Conservation (phyloP, 192 early-diverging fungal genomes). For the Coemansia sp. region DNA sequence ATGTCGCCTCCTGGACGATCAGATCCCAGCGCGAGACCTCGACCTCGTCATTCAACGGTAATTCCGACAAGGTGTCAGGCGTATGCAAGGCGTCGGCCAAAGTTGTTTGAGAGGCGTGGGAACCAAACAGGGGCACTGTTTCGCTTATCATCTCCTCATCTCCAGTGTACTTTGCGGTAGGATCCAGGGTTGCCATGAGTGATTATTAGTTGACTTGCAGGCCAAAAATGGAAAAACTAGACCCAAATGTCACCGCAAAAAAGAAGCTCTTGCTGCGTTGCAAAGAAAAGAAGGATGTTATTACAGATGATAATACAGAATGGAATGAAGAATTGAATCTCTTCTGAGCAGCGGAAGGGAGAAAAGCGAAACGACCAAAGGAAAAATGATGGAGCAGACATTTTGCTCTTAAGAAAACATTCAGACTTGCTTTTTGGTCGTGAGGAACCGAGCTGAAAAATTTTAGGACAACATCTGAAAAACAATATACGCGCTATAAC, state of each 20-base stretch:
- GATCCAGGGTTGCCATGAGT: neutral
- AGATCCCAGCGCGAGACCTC: constrained; percentile 14
- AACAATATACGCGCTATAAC: neutral
- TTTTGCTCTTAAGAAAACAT: neutral
- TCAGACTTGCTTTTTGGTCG: no score
- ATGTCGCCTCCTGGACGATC: constrained; percentile 35
- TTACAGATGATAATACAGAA: neutral
- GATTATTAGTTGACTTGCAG: neutral
- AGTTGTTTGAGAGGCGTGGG: constrained; percentile 33
- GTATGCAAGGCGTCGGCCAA: constrained; percentile 11
- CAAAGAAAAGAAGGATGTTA: neutral
- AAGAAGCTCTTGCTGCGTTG: neutral
- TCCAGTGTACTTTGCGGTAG: neutral
- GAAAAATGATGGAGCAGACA: neutral
- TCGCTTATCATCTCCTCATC: constrained; percentile 5
- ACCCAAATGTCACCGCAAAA: no score
- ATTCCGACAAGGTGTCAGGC: neutral
- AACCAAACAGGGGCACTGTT: constrained; percentile 10
- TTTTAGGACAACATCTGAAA: neutral
- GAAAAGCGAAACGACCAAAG: neutral
- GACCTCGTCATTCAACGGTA: constrained; percentile 22
- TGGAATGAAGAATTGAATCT: neutral
- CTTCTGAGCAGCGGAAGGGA: neutral
- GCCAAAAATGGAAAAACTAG: no score
- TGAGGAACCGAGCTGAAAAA: neutral